Evolutionary conservation across 257 asterid species (phyloP), one percentile per base, ranked within the genome.

Genomic region (Solanum peruvianum): DNA sequence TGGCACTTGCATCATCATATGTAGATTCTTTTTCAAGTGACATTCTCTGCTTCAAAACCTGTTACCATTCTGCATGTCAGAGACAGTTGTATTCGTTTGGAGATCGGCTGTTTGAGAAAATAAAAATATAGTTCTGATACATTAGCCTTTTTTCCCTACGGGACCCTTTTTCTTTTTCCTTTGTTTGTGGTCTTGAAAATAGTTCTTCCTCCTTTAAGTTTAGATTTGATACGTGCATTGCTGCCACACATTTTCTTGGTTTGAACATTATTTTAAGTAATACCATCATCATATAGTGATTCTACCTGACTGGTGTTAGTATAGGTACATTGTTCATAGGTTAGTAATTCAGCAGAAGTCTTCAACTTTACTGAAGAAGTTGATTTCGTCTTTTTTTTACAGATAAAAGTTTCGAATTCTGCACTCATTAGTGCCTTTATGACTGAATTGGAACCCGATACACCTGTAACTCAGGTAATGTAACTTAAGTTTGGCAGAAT

Each of bases 351-450:
- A 13, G 82, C 6, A 6, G 7, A 11, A 41, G 21, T 41, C 12
- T 75, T 75, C 82, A 39, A 23, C n/a, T 75, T 41, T n/a, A 23
- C 41, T 23, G 66, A 18, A 27, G 84, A 78, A 27, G 42, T 45
- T 78, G 27, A 45, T 45, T 47, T 78, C 1, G 16, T 45, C 7
- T 77, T 14, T 8, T 45, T 86, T 85, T 81, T 85, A 84, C 98
- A 96, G 99, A 96, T 96, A 66, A 97, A 97, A 92, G 99, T 97
- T 89, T 97, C 99, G 87, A 97, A 97, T 89, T 97, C 99, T 88
- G 99, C 99, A 88, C 95, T 96, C 82, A 91, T 96, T 88, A 95
- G 98, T 86, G 99, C 99, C 87, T 96, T 97, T 87, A 97, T 97
- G 99, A 93, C 99, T 66, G 98, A 95, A 85, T 92, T 96, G 86